Conservation (phyloP, 345 rosid species). For the Lenwebbia sp. region DNA sequence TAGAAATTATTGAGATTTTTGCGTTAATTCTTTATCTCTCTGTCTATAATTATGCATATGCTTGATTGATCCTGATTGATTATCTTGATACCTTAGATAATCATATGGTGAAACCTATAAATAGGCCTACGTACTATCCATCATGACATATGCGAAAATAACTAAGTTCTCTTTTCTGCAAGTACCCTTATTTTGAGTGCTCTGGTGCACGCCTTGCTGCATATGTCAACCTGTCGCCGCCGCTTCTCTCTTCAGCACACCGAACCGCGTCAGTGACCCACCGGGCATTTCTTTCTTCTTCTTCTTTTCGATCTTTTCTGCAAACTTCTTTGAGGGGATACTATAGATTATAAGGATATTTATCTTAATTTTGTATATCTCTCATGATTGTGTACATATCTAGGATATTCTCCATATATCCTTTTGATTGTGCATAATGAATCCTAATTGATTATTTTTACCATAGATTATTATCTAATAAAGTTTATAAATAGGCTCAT, state of each 20-base stretch:
- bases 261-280: neutral
- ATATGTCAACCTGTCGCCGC: neutral
- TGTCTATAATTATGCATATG: neutral
- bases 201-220: neutral
- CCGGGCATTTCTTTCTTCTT: too few relatives aligned
- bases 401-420: neutral
- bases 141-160: neutral
- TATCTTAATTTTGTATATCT: neutral
- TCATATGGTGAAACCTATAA: rapidly evolving
- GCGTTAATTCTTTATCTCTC: neutral
- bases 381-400: neutral
- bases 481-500: neutral
- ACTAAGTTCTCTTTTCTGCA: neutral
- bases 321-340: neutral
- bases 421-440: neutral
- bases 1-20: neutral
- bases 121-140: neutral
- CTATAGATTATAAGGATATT: neutral
- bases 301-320: neutral
- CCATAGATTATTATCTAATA: neutral
- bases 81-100: neutral
- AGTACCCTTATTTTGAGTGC: neutral
- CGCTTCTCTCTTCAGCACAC: neutral
- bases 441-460: neutral
- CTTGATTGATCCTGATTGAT: neutral